Evolutionary conservation across 495 filamentous ascomycete species (phyloP).

Genomic region (Neurospora discreta): DNA sequence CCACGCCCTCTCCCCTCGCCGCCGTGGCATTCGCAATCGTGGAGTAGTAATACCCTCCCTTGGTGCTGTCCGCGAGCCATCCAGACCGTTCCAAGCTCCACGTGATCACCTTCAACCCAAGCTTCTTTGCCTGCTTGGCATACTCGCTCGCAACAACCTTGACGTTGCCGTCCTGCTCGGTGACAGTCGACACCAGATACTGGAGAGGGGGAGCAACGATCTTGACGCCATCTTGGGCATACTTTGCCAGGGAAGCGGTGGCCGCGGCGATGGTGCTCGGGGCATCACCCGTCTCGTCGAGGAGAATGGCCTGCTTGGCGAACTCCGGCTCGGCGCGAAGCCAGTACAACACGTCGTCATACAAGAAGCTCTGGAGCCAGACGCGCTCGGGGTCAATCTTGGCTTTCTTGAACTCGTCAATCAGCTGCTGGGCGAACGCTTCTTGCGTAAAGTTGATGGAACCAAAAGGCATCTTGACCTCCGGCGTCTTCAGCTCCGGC

Average conservation of each 20-base stretch:
- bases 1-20: conserved; percentile 40
- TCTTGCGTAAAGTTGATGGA: conserved; percentile 42
- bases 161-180: conserved; percentile 24
- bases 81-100: conserved; percentile 54
- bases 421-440: conserved; percentile 45
- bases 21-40: conserved; percentile 38
- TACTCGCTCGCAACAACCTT: conserved; percentile 33
- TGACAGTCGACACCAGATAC: conserved; percentile 25
- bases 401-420: conserved; percentile 43
- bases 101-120: conserved; percentile 45
- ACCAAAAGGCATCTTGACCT: conserved; percentile 48
- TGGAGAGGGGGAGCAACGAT: conserved; percentile 31
- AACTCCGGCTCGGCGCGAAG: conserved; percentile 44
- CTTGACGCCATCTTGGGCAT: conserved; percentile 31
- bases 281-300: conserved; percentile 44
- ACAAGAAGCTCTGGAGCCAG: conserved; percentile 49
- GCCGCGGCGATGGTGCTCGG: conserved; percentile 32
- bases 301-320: conserved; percentile 45
- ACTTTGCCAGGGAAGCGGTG: conserved; percentile 36
- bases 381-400: conserved; percentile 45
- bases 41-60: conserved; percentile 42
- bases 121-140: conserved; percentile 35
- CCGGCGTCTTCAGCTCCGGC: conserved; percentile 49
- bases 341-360: conserved; percentile 51
- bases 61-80: conserved; percentile 34